A percentile compares a stretch with the other conserved stretches of the same genome.
These are phyloP conservation scores for Aphanocladium album DNA, from an alignment of 2,329 filamentous ascomycete species.

Conservation along the genomic window DNA sequence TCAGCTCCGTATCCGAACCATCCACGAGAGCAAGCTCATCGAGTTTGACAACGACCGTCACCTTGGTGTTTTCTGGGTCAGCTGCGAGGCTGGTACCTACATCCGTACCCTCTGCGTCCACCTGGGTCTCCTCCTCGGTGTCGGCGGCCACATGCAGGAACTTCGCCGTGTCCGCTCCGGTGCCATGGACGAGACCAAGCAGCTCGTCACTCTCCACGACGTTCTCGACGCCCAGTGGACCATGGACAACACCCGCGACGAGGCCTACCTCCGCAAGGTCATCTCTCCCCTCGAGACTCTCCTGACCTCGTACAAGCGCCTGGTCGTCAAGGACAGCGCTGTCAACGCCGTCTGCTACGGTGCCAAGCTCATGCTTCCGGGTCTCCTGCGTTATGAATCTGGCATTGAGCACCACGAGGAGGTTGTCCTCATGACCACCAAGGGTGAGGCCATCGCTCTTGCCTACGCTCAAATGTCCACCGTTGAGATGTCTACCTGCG, in stretches of 20 bases:
- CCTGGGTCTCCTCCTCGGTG: constrained; percentile 68
- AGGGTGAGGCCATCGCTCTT: constrained; percentile 96
- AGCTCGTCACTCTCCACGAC: constrained; percentile 82
- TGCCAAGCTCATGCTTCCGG: constrained; percentile 97
- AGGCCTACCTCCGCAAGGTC: constrained; percentile 84
- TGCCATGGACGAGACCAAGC: constrained; percentile 88
- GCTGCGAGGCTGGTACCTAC: constrained; percentile 95
- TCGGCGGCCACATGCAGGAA: constrained; percentile 98
- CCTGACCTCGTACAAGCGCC: constrained; percentile 87
- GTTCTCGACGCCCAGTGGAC: constrained; percentile 93
- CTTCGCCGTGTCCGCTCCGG: constrained; percentile 88
- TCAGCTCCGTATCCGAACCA: constrained; percentile 95
- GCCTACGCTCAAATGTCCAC: constrained; percentile 98
- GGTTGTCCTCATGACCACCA: constrained; percentile 96
- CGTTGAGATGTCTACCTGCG: constrained; percentile 92
- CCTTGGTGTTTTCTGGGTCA: constrained; percentile 98
- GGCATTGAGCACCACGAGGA: constrained; percentile 94
- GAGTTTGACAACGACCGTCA: constrained; percentile 99
- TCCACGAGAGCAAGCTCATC: constrained; percentile 92
- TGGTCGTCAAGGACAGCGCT: constrained; percentile 79
- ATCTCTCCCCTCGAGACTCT: constrained; percentile 91
- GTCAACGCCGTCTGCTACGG: constrained; percentile 98
- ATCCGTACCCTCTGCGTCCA: constrained; percentile 98
- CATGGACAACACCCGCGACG: constrained; percentile 92
- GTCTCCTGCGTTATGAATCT: constrained; percentile 84